These are phyloP conservation scores for slime mould (Dictyostelium discoideum) DNA, from an alignment of 78 protist species.

Conservation along the genomic window DNA sequence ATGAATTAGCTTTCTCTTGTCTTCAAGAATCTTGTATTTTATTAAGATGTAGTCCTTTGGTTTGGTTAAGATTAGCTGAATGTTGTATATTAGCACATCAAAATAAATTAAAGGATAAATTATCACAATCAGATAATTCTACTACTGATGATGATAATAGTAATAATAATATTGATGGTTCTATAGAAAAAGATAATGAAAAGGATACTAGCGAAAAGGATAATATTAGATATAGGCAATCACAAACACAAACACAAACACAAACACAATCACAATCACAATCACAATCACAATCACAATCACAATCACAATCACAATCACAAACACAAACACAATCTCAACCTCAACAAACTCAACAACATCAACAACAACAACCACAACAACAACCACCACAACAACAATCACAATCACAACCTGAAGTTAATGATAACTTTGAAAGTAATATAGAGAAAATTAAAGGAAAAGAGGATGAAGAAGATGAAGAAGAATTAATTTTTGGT, in stretches of 20 bases:
- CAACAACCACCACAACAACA: not conserved
- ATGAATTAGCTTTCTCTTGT: slow-evolving; percentile 65
- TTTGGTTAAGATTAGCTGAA: slow-evolving; percentile 72
- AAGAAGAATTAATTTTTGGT: not conserved
- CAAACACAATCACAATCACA: not conserved
- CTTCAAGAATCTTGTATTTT: slow-evolving; percentile 65
- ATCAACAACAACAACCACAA: not conserved
- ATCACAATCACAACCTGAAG: not conserved
- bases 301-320: not conserved
- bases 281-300: too few species aligned
- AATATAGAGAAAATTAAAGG: not conserved
- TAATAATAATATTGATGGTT: not conserved
- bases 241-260: not conserved
- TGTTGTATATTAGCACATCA: slow-evolving; percentile 60
- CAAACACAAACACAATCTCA: not conserved
- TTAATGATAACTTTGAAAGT: not conserved
- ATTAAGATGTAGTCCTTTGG: slow-evolving; percentile 14
- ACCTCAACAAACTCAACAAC: not conserved
- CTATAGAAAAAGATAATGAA: not conserved
- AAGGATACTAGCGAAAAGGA: not conserved
- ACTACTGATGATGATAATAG: not conserved
- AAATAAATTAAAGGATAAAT: not conserved
- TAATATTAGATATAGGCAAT: not conserved
- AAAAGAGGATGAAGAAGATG: not conserved
- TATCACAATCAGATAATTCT: not conserved